These are phyloP conservation scores for Pleomassaria siparia DNA, from an alignment of 2,329 filamentous ascomycete genomes.

Conservation along the genomic window DNA sequence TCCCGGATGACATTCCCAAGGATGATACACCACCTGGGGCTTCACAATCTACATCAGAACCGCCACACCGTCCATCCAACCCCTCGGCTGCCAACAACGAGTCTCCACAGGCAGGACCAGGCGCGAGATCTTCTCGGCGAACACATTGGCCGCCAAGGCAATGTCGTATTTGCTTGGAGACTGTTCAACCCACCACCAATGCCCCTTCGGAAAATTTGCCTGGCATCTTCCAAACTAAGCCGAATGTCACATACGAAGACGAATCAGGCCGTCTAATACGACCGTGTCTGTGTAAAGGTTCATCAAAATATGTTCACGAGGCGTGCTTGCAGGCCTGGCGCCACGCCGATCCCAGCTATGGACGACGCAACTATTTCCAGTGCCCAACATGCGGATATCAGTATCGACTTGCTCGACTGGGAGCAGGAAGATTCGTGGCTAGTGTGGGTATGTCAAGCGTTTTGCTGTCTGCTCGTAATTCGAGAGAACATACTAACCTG, in stretches of 20 bases:
- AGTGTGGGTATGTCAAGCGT: slow-evolving; percentile 43
- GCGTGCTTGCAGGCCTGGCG: slow-evolving; percentile 85
- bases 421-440: slow-evolving; percentile 66
- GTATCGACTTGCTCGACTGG: slow-evolving; percentile 77
- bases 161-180: slow-evolving; percentile 89
- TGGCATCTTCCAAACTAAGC: slow-evolving; percentile 57
- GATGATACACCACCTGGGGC: slow-evolving; percentile 22
- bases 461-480: neutral
- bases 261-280: slow-evolving; percentile 77
- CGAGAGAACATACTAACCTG: slow-evolving; percentile 14
- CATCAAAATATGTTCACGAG: slow-evolving; percentile 91
- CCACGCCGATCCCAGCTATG: slow-evolving; percentile 66
- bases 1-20: slow-evolving; percentile 49
- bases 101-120: slow-evolving; percentile 16
- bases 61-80: slow-evolving; percentile 14
- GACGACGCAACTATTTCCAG: slow-evolving; percentile 73
- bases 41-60: slow-evolving; percentile 15
- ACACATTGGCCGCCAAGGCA: slow-evolving; percentile 68
- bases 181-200: slow-evolving; percentile 63
- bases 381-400: slow-evolving; percentile 86
- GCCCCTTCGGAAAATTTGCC: slow-evolving; percentile 57
- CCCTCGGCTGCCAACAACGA: slow-evolving; percentile 16
- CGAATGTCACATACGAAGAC: slow-evolving; percentile 70
- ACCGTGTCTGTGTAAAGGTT: slow-evolving; percentile 92
- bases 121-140: slow-evolving; percentile 22